Percentiles rank a stretch among this genome's conserved stretches.
phyloP scores from a whole-genome alignment of 2,329 filamentous ascomycete genomes.

The Ophiostoma triangulosporum region DNA sequence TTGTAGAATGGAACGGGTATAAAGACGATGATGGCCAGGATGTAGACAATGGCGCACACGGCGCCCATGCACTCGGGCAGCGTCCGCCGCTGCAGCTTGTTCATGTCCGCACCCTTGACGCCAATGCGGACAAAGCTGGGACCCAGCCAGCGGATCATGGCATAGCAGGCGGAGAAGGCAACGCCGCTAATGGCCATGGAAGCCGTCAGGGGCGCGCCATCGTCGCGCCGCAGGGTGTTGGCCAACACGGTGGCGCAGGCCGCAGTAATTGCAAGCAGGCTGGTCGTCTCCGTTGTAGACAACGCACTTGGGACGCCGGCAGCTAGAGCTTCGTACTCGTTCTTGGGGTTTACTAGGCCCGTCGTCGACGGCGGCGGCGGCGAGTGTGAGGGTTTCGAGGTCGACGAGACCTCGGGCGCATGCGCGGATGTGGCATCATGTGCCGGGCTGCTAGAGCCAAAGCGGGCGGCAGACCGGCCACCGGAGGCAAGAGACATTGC shows the following conservation, averaged over 20 bases:
- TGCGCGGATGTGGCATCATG: constrained; percentile 1
- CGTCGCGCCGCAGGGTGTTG: constrained; percentile 72
- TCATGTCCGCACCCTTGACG: constrained; percentile 79
- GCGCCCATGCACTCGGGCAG: constrained; percentile 96
- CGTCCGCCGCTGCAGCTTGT: constrained; percentile 54
- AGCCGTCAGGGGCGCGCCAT: constrained; percentile 79
- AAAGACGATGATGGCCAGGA: constrained; percentile 79
- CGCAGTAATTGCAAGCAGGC: constrained; percentile 48
- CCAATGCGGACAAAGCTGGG: constrained; percentile 78
- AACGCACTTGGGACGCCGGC: constrained; percentile 22
- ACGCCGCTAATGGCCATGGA: constrained; percentile 77
- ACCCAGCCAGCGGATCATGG: constrained; percentile 87
- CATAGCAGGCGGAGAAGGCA: constrained; percentile 69
- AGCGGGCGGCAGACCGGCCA: neutral
- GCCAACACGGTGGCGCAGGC: constrained; percentile 60
- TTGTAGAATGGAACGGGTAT: constrained; percentile 98
- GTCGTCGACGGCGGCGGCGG: neutral
- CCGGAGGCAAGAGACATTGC: neutral
- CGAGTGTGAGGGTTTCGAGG: neutral
- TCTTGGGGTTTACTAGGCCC: neutral
- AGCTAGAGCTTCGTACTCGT: constrained; percentile 7
- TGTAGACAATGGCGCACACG: constrained; percentile 82
- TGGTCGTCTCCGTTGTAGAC: constrained; percentile 38
- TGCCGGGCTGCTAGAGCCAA: neutral
- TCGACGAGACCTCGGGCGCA: neutral